Percentiles rank a stretch among this genome's conserved stretches.
phyloP scores from a whole-genome alignment of 116 monocot species.

The Cymodocea nodosa region DNA sequence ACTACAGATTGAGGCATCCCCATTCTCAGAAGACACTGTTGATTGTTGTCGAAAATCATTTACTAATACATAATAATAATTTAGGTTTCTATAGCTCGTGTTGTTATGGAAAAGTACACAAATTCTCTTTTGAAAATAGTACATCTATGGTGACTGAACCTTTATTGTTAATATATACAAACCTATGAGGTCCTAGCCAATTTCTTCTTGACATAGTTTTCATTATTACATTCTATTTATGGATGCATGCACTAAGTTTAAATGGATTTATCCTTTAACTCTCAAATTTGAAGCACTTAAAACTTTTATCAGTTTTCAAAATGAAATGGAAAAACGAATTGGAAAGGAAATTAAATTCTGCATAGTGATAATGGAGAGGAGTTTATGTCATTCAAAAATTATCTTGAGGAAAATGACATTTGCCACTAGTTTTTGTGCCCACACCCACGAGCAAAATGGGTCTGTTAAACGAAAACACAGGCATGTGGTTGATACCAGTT shows the following conservation, averaged over 20 bases:
- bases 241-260: constrained; percentile 6
- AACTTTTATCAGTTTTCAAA: neutral
- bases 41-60: no score
- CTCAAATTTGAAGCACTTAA: neutral
- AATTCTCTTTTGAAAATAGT: neutral
- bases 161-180: neutral
- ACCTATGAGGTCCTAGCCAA: constrained; percentile 5
- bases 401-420: neutral
- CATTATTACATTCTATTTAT: constrained; percentile 4
- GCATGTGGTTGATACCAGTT: neutral
- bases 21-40: no score
- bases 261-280: constrained; percentile 1
- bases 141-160: neutral
- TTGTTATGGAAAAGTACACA: neutral
- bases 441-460: neutral
- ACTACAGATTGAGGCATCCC: no score
- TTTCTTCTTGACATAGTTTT: neutral
- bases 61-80: no score
- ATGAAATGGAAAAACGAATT: neutral
- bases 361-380: constrained; percentile 11
- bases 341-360: neutral
- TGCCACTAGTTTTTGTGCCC: neutral
- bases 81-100: neutral
- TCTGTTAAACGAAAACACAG: neutral
- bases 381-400: neutral